A percentile compares a stretch with the other conserved stretches of the same genome.
Conservation (phyloP, 495 filamentous ascomycete genomes). For the Letharia lupina region DNA sequence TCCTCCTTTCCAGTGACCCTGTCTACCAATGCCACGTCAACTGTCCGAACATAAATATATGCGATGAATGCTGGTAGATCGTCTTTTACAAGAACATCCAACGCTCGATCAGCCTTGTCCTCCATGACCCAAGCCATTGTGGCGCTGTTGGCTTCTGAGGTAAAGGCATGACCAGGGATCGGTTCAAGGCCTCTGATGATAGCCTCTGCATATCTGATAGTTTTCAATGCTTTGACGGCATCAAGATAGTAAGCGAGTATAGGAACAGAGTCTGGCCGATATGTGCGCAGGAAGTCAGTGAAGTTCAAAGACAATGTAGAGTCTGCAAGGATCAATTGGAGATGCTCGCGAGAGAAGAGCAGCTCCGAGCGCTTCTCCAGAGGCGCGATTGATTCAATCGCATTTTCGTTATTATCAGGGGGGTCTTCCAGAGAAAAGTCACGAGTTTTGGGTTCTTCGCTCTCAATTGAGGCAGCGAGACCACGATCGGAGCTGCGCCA, state of each 20-base stretch:
- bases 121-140: conserved; percentile 49
- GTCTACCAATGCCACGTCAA: conserved; percentile 47
- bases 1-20: conserved; percentile 50
- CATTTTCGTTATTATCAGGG: conserved; percentile 8
- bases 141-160: conserved; percentile 32
- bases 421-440: neutral
- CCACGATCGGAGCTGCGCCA: neutral
- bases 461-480: neutral
- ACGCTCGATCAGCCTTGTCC: conserved; percentile 48
- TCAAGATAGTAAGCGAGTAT: conserved; percentile 58
- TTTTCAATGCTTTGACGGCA: conserved; percentile 56
- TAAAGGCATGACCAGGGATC: conserved; percentile 40
- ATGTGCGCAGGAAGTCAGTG: conserved; percentile 58
- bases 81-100: conserved; percentile 52
- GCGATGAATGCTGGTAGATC: conserved; percentile 67
- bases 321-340: conserved; percentile 52
- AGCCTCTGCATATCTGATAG: conserved; percentile 64
- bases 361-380: conserved; percentile 54
- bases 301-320: conserved; percentile 55
- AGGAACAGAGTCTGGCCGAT: conserved; percentile 62
- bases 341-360: conserved; percentile 58
- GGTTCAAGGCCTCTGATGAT: conserved; percentile 45
- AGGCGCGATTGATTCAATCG: conserved; percentile 12
- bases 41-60: conserved; percentile 49
- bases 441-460: neutral